phyloP scores from a whole-genome alignment of 2,329 filamentous ascomycete genomes.

The Didymella pinodella region DNA sequence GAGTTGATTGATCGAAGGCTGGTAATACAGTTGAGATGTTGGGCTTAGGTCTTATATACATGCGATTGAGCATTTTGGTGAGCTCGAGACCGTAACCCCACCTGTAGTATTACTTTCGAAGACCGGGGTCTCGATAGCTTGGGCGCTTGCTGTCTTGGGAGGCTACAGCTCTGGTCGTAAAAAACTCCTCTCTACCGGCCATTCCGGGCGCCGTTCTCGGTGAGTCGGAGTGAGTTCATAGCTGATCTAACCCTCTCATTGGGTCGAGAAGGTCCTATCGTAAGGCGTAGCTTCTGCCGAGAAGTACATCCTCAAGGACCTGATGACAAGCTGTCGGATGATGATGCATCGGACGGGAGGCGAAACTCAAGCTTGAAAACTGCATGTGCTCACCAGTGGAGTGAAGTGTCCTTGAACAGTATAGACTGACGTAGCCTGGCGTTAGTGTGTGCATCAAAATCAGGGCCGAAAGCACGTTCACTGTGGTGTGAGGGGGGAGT shows the following conservation, averaged over 20 bases:
- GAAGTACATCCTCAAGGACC: slow-evolving; percentile 30
- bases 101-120: slow-evolving; percentile 8
- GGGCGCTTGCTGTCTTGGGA: slow-evolving; percentile 19
- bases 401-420: slow-evolving; percentile 17
- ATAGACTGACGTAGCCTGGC: slow-evolving; percentile 27
- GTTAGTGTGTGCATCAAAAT: slow-evolving; percentile 26
- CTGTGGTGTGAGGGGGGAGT: slow-evolving; percentile 38
- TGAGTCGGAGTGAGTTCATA: slow-evolving; percentile 28
- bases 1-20: slow-evolving; percentile 23
- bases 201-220: slow-evolving; percentile 31
- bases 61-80: slow-evolving; percentile 7
- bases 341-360: slow-evolving; percentile 44
- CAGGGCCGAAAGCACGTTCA: slow-evolving; percentile 22
- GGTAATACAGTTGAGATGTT: slow-evolving; percentile 19
- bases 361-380: slow-evolving; percentile 29
- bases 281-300: slow-evolving; percentile 30
- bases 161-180: slow-evolving; percentile 23
- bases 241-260: slow-evolving; percentile 13
- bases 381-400: slow-evolving; percentile 19
- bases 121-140: slow-evolving; percentile 23
- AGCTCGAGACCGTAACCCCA: slow-evolving; percentile 26
- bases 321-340: slow-evolving; percentile 40
- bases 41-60: slow-evolving; percentile 33
- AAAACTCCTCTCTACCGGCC: slow-evolving; percentile 34
- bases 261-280: slow-evolving; percentile 20